Evolutionary conservation across 257 asterid species (phyloP).

Genomic region (Petunia secreta): DNA sequence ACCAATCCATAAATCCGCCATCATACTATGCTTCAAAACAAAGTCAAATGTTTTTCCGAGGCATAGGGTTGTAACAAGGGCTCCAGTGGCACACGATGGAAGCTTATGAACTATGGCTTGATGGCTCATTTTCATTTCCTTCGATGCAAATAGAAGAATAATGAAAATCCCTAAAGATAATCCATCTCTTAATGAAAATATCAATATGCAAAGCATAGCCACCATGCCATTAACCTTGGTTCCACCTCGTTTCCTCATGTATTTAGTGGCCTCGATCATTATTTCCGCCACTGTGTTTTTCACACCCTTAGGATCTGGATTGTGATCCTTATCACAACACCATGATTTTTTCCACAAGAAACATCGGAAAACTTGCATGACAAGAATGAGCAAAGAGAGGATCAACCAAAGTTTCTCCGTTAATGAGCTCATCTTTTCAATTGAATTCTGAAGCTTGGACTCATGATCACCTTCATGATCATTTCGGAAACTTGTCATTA

Average conservation of each 20-base stretch:
- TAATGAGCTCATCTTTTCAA: slow-evolving; percentile 35
- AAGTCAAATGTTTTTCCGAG: slow-evolving; percentile 31
- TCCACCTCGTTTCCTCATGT: slow-evolving; percentile 33
- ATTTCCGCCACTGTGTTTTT: slow-evolving; percentile 44
- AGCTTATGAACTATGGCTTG: slow-evolving; percentile 34
- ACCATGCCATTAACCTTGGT: slow-evolving; percentile 32
- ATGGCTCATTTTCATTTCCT: slow-evolving; percentile 31
- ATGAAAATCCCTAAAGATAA: slow-evolving; percentile 47
- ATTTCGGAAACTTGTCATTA: not conserved
- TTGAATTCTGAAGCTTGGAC: slow-evolving; percentile 24
- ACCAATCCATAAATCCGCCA: slow-evolving; percentile 53
- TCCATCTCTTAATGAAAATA: slow-evolving; percentile 47
- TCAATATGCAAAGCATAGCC: slow-evolving; percentile 38
- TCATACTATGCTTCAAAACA: slow-evolving; percentile 25
- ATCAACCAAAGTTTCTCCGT: slow-evolving; percentile 44
- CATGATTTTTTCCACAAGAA: slow-evolving; percentile 31
- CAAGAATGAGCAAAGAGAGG: slow-evolving; percentile 39
- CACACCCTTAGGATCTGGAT: slow-evolving; percentile 37
- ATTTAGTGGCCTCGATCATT: slow-evolving; percentile 38
- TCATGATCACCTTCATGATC: not conserved
- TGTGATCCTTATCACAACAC: slow-evolving; percentile 20
- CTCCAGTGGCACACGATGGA: slow-evolving; percentile 36
- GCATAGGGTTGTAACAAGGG: slow-evolving; percentile 44
- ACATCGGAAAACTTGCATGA: slow-evolving; percentile 42
- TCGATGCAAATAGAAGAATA: slow-evolving; percentile 36